Evolutionary conservation across 1,284 basidiomycete genomes (phyloP), one percentile per base, ranked within the genome.

Genomic region (Apiotrichum siamense): DNA sequence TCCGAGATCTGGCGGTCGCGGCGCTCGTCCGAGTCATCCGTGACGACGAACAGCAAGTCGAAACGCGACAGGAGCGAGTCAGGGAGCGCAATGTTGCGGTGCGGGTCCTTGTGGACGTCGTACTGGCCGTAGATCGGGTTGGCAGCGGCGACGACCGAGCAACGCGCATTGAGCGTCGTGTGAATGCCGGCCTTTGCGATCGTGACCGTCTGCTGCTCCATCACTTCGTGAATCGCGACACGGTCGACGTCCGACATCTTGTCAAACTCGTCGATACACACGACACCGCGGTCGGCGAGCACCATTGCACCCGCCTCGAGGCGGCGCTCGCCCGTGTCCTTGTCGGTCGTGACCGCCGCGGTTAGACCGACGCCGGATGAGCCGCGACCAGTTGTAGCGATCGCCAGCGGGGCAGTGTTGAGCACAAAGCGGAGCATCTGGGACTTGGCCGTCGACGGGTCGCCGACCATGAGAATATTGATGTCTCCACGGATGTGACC

Each of bases 211-310:
- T 97, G 94, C 73, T 96, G 91, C 73, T 98, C 94, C 96, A 99
- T 99, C 66, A 97, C 96, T 83, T 99, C 96, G 76, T 99, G 96
- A 63, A 99, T 99, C 26, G 96, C 94, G n/a, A 97, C 94, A 62
- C 96, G 84, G 76, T 99, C 94, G 59, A 97, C 81, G 64, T 98
- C 96, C 27, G 88, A 92, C 94, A 99, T 98, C 75, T 99, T 99
- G 81, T 99, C 94, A 67, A 99, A 99, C 76, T 99, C 94, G 75
- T 99, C 96, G 64, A 99, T 98, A 75, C 94, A 99, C 41, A 98
- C 94, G 13, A 98, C 92, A 20, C 96, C 96, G 56, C 93, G 85
- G 74, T 99, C 96, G n/a, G 96, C 96, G 42, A 99, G 83, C 29
- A 99, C 96, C 96, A 99, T 98, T 13, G 96, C 96, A 53, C 96